Evolutionary conservation across 345 rosid genomes (phyloP).

Genomic region (Dipteronia dyeriana): DNA sequence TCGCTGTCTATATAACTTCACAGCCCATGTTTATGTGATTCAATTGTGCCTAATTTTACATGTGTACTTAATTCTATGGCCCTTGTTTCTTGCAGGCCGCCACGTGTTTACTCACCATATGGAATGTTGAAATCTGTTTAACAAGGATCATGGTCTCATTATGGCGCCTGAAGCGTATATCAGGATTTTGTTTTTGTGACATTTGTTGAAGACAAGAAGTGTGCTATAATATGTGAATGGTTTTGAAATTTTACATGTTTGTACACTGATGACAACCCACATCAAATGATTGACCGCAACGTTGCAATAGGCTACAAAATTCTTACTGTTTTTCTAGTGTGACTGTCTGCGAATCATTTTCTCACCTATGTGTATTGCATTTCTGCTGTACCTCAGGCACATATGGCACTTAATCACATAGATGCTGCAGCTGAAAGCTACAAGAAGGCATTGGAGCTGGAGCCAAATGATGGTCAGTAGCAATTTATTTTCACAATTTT

Average conservation of each 20-base stretch:
- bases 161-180: not conserved
- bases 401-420: conserved; percentile 82
- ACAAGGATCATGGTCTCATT: not conserved
- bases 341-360: not conserved
- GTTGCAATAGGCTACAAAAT: not conserved
- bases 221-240: too few species aligned
- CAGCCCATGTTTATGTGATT: not conserved
- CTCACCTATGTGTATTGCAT: not conserved
- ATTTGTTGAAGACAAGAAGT: not conserved
- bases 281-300: not conserved
- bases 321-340: not conserved
- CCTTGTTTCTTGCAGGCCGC: not conserved
- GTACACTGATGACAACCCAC: too few species aligned
- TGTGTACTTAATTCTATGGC: not conserved
- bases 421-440: conserved; percentile 96
- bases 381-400: conserved; percentile 50
- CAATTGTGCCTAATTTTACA: not conserved
- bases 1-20: not conserved
- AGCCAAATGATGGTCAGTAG: conserved; percentile 83
- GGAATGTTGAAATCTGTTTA: not conserved
- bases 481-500: conserved; percentile 3
- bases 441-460: conserved; percentile 75
- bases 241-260: too few species aligned
- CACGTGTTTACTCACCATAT: not conserved
- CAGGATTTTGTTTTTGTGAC: not conserved